These are phyloP conservation scores for Lathyrus tuberosus DNA, from an alignment of 306 rosid genomes.

Conservation along the genomic window DNA sequence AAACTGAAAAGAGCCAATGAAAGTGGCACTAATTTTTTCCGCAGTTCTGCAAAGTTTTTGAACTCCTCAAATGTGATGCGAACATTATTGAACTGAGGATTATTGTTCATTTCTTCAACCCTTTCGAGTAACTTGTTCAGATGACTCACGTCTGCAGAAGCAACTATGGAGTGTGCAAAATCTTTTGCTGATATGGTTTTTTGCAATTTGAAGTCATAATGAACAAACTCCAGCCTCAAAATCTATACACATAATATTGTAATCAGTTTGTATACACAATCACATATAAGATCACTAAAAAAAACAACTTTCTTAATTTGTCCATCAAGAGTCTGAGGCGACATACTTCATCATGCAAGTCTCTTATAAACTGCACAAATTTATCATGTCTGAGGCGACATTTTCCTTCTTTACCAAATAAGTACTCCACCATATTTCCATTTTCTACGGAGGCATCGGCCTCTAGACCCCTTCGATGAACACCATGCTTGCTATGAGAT, in stretches of 20 bases:
- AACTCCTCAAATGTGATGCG: constrained; percentile 77
- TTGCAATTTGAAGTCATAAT: constrained; percentile 73
- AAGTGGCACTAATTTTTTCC: constrained; percentile 66
- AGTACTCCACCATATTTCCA: constrained; percentile 80
- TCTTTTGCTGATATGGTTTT: constrained; percentile 76
- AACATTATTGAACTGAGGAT: constrained; percentile 47
- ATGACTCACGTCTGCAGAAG: constrained; percentile 71
- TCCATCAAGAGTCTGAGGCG: too few relatives aligned
- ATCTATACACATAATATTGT: constrained; percentile 51
- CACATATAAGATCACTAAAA: constrained; percentile 6
- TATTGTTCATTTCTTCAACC: constrained; percentile 55
- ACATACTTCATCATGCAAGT: constrained; percentile 69
- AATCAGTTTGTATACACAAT: background rate
- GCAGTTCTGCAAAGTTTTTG: constrained; percentile 70
- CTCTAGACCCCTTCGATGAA: constrained; percentile 58
- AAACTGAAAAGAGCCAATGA: constrained; percentile 83
- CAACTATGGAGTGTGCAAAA: constrained; percentile 91
- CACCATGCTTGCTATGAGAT: constrained; percentile 69
- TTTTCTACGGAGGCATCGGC: constrained; percentile 66
- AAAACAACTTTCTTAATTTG: background rate
- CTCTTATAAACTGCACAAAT: constrained; percentile 67
- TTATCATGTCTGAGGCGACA: constrained; percentile 62
- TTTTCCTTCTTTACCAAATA: constrained; percentile 78
- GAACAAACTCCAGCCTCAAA: constrained; percentile 74
- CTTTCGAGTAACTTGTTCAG: constrained; percentile 61